These are phyloP conservation scores for Alternaria arbusti DNA, from an alignment of 2,329 filamentous ascomycete genomes.

Conservation along the genomic window DNA sequence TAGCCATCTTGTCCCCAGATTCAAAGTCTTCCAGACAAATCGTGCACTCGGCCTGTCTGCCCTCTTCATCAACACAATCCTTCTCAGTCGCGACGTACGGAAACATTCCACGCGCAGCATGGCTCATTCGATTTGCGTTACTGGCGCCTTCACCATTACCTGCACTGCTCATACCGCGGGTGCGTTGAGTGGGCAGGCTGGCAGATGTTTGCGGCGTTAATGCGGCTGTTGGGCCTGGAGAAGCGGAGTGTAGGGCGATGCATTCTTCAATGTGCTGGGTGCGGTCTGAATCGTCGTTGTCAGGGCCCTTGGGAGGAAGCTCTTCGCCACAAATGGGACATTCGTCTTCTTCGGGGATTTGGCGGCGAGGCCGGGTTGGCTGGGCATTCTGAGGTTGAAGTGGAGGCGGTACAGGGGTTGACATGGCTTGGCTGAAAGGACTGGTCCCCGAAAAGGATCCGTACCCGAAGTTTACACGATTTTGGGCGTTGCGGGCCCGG, in stretches of 20 bases:
- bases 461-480: conserved; percentile 12
- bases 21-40: conserved; percentile 72
- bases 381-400: conserved; percentile 22
- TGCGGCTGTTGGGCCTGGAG: conserved; percentile 20
- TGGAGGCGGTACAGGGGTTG: conserved; percentile 17
- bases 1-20: conserved; percentile 63
- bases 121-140: conserved; percentile 28
- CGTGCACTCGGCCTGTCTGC: conserved; percentile 62
- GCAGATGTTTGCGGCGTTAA: conserved; percentile 29
- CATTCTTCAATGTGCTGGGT: conserved; percentile 55
- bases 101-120: conserved; percentile 52
- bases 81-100: conserved; percentile 67
- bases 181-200: conserved; percentile 36
- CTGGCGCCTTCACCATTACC: conserved; percentile 35
- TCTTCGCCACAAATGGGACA: conserved; percentile 79
- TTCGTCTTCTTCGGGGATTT: conserved; percentile 72
- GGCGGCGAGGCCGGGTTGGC: conserved; percentile 30
- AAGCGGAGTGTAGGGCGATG: conserved; percentile 42
- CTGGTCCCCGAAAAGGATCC: conserved; percentile 17
- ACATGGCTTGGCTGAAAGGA: conserved; percentile 25
- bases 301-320: conserved; percentile 61
- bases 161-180: conserved; percentile 42
- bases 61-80: conserved; percentile 64
- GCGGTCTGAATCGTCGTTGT: conserved; percentile 49
- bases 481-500: conserved; percentile 8